Conservation (phyloP, 371 early-diverging fungal species). For the Apophysomyces elegans region DNA sequence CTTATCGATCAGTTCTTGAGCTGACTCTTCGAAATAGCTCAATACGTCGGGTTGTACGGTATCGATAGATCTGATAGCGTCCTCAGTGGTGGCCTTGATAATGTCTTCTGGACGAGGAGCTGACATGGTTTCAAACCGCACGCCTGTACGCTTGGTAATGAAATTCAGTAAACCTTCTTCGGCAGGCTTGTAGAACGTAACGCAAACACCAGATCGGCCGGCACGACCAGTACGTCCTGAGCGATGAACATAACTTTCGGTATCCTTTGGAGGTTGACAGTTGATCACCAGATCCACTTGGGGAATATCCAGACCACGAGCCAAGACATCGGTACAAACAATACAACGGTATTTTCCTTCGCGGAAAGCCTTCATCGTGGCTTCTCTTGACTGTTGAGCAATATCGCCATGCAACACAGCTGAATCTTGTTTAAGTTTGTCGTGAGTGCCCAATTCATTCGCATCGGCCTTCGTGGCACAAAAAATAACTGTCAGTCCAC, state of each 20-base stretch:
- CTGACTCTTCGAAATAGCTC: conserved; percentile 75
- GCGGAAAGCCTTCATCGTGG: conserved; percentile 87
- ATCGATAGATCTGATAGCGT: conserved; percentile 72
- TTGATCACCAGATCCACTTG: conserved; percentile 97
- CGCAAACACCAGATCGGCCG: conserved; percentile 88
- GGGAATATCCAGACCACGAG: conserved; percentile 98
- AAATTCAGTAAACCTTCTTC: conserved; percentile 78
- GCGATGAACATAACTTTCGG: conserved; percentile 96
- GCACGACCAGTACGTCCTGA: conserved; percentile 99
- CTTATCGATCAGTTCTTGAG: conserved; percentile 69
- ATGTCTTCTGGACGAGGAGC: conserved; percentile 92
- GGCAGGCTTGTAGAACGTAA: conserved; percentile 89
- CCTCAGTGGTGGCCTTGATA: conserved; percentile 75
- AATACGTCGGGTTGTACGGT: conserved; percentile 75
- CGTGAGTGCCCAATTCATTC: conserved; percentile 83
- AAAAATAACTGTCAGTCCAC: conserved; percentile 90
- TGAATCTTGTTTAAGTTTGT: conserved; percentile 77
- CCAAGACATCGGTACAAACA: conserved; percentile 94
- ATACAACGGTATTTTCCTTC: conserved; percentile 86
- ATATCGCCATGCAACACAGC: conserved; percentile 96
- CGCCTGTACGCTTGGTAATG: conserved; percentile 80
- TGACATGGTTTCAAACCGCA: conserved; percentile 76
- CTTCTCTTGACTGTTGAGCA: conserved; percentile 86
- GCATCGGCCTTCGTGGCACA: conserved; percentile 92
- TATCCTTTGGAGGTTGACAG: conserved; percentile 93